Percentiles rank a stretch among this genome's conserved stretches.
Conservation (phyloP, 805 yeast species). For the Starmerella geochares region DNA sequence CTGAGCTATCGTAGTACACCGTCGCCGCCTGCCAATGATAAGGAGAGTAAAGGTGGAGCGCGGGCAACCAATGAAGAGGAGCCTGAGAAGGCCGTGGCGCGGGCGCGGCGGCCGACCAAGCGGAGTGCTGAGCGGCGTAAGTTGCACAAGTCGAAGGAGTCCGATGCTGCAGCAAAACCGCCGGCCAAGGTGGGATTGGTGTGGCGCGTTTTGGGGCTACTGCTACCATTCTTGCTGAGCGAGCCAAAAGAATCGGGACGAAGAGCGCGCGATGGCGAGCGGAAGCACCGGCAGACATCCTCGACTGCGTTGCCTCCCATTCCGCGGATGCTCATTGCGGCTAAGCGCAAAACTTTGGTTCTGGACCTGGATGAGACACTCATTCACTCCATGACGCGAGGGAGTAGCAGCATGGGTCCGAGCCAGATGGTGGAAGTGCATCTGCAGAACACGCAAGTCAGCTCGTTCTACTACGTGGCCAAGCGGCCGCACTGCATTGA, state of each 20-base stretch:
- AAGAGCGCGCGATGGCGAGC: neutral
- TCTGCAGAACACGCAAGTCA: slow-evolving; percentile 29
- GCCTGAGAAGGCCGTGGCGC: slow-evolving; percentile 6
- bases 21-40: neutral
- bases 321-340: slow-evolving; percentile 13
- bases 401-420: slow-evolving; percentile 32
- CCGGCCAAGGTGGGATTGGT: neutral
- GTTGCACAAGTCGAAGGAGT: neutral
- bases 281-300: slow-evolving; percentile 1
- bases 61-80: neutral
- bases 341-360: slow-evolving; percentile 51
- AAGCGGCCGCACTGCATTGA: slow-evolving; percentile 87
- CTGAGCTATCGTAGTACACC: neutral
- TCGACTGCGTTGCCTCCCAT: slow-evolving; percentile 17
- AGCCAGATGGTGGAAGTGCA: slow-evolving; percentile 75
- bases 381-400: slow-evolving; percentile 77
- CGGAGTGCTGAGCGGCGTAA: neutral
- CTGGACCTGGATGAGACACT: slow-evolving; percentile 90
- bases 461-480: slow-evolving; percentile 71
- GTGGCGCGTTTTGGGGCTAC: slow-evolving; percentile 9
- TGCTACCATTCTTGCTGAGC: slow-evolving; percentile 9
- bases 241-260: neutral
- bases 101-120: slow-evolving; percentile 3
- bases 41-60: neutral
- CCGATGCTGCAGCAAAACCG: neutral